phyloP scores from a whole-genome alignment of 345 rosid genomes.

The Citrus mangshanensis region DNA sequence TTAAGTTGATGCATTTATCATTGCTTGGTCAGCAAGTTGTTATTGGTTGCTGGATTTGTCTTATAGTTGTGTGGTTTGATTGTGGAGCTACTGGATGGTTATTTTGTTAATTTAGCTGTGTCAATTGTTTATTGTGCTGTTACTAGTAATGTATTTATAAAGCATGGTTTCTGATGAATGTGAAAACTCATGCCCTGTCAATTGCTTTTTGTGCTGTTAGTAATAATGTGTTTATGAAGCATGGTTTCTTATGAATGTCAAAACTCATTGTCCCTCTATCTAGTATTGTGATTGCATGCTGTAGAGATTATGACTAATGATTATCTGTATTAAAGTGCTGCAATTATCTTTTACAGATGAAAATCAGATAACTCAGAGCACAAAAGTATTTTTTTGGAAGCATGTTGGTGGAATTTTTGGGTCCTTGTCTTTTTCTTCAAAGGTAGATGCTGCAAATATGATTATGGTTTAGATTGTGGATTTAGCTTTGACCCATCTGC shows the following conservation, averaged over 20 bases:
- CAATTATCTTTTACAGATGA: conserved; percentile 1
- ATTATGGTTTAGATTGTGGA: not conserved
- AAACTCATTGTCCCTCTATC: not conserved
- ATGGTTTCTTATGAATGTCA: not conserved
- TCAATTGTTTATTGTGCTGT: not conserved
- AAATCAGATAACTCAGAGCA: not conserved
- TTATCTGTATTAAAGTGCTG: not conserved
- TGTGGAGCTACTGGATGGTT: conserved; percentile 2
- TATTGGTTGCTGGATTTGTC: not conserved
- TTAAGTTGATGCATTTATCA: not conserved
- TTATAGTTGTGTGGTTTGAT: not conserved
- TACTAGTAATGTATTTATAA: not conserved
- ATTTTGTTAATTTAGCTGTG: not conserved
- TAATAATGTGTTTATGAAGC: not conserved
- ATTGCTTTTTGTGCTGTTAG: not conserved
- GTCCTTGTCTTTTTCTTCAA: not conserved
- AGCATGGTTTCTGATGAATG: not conserved
- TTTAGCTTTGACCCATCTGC: not conserved
- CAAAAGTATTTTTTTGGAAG: not conserved
- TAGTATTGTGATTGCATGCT: not conserved
- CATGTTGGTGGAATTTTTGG: not conserved
- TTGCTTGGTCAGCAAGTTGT: not conserved
- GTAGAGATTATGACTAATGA: conserved; percentile 1
- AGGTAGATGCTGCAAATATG: not conserved
- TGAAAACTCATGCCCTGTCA: not conserved